These are phyloP conservation scores for Plasmodium berghei DNA, from an alignment of 169 alveolate genomes.

Conservation along the genomic window DNA sequence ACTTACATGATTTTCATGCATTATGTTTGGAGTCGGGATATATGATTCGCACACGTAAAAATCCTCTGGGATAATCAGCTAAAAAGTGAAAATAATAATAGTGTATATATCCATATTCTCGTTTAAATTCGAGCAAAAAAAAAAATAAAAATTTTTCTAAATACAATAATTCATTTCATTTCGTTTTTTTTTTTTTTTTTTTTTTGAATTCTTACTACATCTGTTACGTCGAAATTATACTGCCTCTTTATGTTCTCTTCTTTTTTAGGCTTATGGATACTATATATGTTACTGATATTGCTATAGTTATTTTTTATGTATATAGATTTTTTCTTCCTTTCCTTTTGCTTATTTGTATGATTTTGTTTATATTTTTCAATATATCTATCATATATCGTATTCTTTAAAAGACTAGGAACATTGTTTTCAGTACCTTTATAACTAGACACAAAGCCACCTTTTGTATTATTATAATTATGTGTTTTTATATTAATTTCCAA, in stretches of 20 bases:
- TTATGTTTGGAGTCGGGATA: slow-evolving; percentile 62
- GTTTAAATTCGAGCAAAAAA: not conserved
- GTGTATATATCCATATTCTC: too few relatives aligned
- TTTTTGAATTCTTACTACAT: slow-evolving; percentile 17
- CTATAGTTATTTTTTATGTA: slow-evolving; percentile 66
- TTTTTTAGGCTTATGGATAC: slow-evolving; percentile 32
- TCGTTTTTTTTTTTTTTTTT: not conserved
- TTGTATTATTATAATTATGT: slow-evolving; percentile 18
- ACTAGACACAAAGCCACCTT: slow-evolving; percentile 30
- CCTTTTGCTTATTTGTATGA: slow-evolving; percentile 40
- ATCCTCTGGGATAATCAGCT: slow-evolving; percentile 75
- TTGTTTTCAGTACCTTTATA: slow-evolving; percentile 44
- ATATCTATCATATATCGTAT: slow-evolving; percentile 68
- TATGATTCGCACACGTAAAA: slow-evolving; percentile 45
- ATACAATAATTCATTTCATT: not conserved
- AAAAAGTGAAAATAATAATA: not conserved
- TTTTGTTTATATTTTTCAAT: slow-evolving; percentile 58
- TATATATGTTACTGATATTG: slow-evolving; percentile 73
- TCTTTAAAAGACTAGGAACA: slow-evolving; percentile 39
- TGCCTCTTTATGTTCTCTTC: slow-evolving; percentile 26
- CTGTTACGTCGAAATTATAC: slow-evolving; percentile 50
- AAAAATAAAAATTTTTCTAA: not conserved
- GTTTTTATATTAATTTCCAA: slow-evolving; percentile 37
- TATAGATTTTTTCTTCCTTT: slow-evolving; percentile 62
- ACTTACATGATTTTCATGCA: slow-evolving; percentile 47